Percentiles rank a stretch among this genome's conserved stretches.
Evolutionary conservation across 2,329 filamentous ascomycete species (phyloP).

Genomic region (Pseudonectria buxi): DNA sequence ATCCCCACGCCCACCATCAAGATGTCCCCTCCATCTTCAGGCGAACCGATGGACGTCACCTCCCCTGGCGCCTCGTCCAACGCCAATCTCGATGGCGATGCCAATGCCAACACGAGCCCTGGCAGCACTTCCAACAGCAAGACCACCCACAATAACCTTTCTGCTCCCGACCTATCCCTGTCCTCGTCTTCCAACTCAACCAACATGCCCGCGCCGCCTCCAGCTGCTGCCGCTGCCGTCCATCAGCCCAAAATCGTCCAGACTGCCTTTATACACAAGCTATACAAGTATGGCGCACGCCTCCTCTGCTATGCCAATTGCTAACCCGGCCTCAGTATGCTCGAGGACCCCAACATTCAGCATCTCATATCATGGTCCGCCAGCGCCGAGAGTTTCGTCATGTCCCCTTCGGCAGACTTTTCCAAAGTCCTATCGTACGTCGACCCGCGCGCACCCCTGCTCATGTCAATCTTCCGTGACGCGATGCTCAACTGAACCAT

Average conservation of each 20-base stretch:
- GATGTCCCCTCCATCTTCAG: constrained; percentile 51
- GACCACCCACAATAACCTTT: constrained; percentile 31
- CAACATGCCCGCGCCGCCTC: constrained; percentile 44
- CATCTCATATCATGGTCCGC: constrained; percentile 95
- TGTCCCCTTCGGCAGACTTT: constrained; percentile 96
- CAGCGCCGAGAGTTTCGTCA: constrained; percentile 94
- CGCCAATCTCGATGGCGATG: constrained; percentile 38
- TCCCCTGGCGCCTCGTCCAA: constrained; percentile 42
- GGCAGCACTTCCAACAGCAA: constrained; percentile 23
- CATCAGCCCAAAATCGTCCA: constrained; percentile 97
- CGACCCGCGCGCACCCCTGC: constrained; percentile 1
- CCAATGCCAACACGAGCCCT: constrained; percentile 21
- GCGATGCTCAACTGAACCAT: constrained; percentile 5
- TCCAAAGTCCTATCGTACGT: constrained; percentile 95
- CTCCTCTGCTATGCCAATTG: constrained; percentile 1
- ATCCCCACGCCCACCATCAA: constrained; percentile 51
- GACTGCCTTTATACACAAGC: constrained; percentile 97
- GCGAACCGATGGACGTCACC: constrained; percentile 56
- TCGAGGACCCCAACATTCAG: constrained; percentile 87
- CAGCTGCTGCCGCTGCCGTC: constrained; percentile 62
- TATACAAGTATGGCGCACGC: constrained; percentile 77
- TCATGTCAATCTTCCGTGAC: not conserved
- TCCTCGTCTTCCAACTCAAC: constrained; percentile 25
- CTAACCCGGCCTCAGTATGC: constrained; percentile 62
- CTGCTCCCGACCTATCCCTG: constrained; percentile 38